These are phyloP conservation scores for Chloranthus sessilifolius DNA, from an alignment of 164 flowering plant species.

Conservation along the genomic window DNA sequence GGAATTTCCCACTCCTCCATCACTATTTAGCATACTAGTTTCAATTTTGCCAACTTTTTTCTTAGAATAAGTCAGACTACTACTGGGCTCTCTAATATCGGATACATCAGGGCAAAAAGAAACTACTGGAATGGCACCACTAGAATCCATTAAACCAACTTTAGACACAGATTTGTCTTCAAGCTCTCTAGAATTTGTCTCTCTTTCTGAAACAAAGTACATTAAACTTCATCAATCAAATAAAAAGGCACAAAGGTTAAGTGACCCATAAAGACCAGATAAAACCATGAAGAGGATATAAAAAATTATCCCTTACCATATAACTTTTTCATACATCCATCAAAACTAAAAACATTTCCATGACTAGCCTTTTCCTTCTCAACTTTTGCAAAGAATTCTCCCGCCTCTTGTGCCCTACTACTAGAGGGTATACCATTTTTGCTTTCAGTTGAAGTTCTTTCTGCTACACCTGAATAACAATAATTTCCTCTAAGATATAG, in stretches of 20 bases:
- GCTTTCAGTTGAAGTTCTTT: conserved; percentile 17
- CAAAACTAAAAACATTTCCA: conserved; percentile 18
- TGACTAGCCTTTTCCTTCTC: conserved; percentile 17
- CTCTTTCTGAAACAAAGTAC: conserved; percentile 3
- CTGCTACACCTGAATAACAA: conserved; percentile 11
- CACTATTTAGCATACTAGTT: not conserved
- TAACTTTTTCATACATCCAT: conserved; percentile 5
- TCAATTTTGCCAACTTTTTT: not conserved
- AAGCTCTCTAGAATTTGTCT: not conserved
- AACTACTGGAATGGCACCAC: not conserved
- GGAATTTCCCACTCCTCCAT: not conserved
- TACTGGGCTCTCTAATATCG: too few species aligned
- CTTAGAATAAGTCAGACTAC: not conserved
- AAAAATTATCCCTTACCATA: conserved; percentile 20
- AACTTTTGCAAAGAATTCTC: conserved; percentile 12
- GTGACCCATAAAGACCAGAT: too few species aligned
- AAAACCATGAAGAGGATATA: not conserved
- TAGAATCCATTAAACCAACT: not conserved
- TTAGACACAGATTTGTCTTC: not conserved
- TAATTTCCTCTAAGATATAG: not conserved
- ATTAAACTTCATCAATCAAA: not conserved
- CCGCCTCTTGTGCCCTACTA: conserved; percentile 14
- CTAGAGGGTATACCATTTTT: conserved; percentile 18
- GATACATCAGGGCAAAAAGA: too few species aligned
- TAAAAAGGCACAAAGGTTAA: too few species aligned